phyloP scores from a whole-genome alignment of 2,329 filamentous ascomycete species.

The Graphium sp. region DNA sequence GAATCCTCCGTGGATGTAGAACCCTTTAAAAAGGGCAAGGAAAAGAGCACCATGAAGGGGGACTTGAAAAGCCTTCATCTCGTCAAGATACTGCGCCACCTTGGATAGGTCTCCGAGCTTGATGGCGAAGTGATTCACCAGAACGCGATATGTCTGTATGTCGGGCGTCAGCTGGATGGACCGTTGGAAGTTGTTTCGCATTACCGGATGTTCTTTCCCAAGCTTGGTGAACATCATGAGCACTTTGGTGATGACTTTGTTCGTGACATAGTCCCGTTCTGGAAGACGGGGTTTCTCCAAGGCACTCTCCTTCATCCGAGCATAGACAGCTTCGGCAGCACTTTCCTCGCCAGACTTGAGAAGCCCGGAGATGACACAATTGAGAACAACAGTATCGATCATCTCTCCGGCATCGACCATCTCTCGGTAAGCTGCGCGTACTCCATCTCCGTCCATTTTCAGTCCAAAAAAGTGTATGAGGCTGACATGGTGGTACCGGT shows the following conservation, averaged over 20 bases:
- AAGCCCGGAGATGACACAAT: slow-evolving; percentile 69
- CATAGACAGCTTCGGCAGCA: slow-evolving; percentile 67
- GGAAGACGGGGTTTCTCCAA: slow-evolving; percentile 16
- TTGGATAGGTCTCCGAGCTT: slow-evolving; percentile 53
- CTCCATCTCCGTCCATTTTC: slow-evolving; percentile 52
- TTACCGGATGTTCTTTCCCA: slow-evolving; percentile 33
- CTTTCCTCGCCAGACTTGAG: slow-evolving; percentile 58
- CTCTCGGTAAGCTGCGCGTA: slow-evolving; percentile 62
- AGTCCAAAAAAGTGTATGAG: slow-evolving; percentile 75
- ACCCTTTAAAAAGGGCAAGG: slow-evolving; percentile 68
- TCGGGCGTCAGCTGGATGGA: slow-evolving; percentile 54
- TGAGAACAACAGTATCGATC: slow-evolving; percentile 74
- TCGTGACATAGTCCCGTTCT: slow-evolving; percentile 25
- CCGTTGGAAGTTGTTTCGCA: slow-evolving; percentile 39
- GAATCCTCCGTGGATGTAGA: slow-evolving; percentile 52
- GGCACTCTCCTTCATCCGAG: slow-evolving; percentile 59
- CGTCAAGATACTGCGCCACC: slow-evolving; percentile 54
- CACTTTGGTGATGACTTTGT: slow-evolving; percentile 32
- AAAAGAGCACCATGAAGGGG: slow-evolving; percentile 63
- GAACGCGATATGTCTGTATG: slow-evolving; percentile 60
- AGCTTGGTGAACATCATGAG: slow-evolving; percentile 41
- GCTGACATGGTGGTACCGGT: slow-evolving; percentile 67
- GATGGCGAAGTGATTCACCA: slow-evolving; percentile 59
- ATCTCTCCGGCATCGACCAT: slow-evolving; percentile 77
- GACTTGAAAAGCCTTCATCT: slow-evolving; percentile 59